Conservation (phyloP, 176 grass and related monocot species). For the Poa annua region DNA sequence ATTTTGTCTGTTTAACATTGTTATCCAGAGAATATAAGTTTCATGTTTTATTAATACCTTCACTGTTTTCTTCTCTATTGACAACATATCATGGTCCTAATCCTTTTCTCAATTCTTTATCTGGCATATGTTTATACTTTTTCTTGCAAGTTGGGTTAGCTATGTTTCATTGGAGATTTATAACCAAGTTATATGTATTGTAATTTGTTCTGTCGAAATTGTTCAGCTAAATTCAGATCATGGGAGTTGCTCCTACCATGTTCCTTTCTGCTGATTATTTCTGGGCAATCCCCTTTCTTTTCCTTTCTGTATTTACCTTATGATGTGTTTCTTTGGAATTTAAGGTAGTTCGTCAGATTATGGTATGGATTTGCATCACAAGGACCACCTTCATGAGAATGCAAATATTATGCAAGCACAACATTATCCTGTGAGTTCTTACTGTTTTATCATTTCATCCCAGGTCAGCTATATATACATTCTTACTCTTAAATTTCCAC, state of each 20-base stretch:
- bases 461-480: slow-evolving; percentile 1
- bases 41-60: slow-evolving; percentile 19
- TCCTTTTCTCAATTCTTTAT: slow-evolving; percentile 24
- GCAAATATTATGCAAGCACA: slow-evolving; percentile 74
- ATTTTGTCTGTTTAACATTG: neutral
- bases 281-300: neutral
- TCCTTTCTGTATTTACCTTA: slow-evolving; percentile 14
- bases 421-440: slow-evolving; percentile 73
- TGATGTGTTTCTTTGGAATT: slow-evolving; percentile 47
- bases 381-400: slow-evolving; percentile 95
- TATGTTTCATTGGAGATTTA: slow-evolving; percentile 11
- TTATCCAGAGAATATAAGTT: neutral
- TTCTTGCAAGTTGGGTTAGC: neutral
- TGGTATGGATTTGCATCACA: slow-evolving; percentile 84
- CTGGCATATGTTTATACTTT: neutral
- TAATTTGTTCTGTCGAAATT: neutral
- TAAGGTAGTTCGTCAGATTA: slow-evolving; percentile 78
- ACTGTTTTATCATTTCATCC: slow-evolving; percentile 27
- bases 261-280: slow-evolving; percentile 40
- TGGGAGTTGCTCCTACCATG: neutral
- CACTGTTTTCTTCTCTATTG: slow-evolving; percentile 12
- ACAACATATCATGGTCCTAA: neutral
- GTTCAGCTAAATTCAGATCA: slow-evolving; percentile 16
- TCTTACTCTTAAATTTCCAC: slow-evolving; percentile 23
- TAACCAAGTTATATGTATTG: slow-evolving; percentile 20